Evolutionary conservation across 345 rosid species (phyloP).

Genomic region (Lumnitzera littorea): DNA sequence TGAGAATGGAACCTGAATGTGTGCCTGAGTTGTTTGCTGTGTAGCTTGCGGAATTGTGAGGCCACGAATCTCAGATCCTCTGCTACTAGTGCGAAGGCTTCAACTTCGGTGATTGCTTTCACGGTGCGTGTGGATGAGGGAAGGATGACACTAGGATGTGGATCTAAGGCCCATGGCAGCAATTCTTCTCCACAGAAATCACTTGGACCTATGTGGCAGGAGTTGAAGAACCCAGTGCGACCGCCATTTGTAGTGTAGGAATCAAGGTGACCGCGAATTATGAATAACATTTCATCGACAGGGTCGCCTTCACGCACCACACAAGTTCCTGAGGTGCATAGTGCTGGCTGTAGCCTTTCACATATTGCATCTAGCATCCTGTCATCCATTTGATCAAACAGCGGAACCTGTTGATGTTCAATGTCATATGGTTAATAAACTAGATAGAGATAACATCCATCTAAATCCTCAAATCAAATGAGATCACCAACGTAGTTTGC

Average conservation of each 20-base stretch:
- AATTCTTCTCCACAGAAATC: conserved; percentile 60
- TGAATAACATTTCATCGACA: conserved; percentile 48
- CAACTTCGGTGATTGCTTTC: conserved; percentile 35
- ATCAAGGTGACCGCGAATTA: conserved; percentile 41
- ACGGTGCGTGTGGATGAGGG: conserved; percentile 52
- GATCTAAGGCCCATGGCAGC: conserved; percentile 48
- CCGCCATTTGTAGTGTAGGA: conserved; percentile 51
- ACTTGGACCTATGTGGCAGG: conserved; percentile 38
- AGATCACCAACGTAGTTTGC: neutral
- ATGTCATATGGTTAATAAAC: neutral
- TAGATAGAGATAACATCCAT: neutral
- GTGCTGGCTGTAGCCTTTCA: conserved; percentile 39
- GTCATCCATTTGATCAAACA: conserved; percentile 51
- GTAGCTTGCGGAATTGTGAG: conserved; percentile 39
- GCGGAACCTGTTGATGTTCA: conserved; percentile 26
- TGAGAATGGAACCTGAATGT: conserved; percentile 44
- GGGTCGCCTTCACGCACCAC: conserved; percentile 50
- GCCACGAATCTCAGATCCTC: conserved; percentile 51
- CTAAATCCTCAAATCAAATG: too few relatives aligned
- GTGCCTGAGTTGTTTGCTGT: conserved; percentile 36
- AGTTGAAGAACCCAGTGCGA: conserved; percentile 42
- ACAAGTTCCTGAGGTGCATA: conserved; percentile 24
- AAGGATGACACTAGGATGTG: conserved; percentile 30
- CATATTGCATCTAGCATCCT: conserved; percentile 51
- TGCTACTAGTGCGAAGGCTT: conserved; percentile 40